Base-by-base conservation (phyloP, 2,329 filamentous ascomycete species). In the Sarocladium strictum region DNA sequence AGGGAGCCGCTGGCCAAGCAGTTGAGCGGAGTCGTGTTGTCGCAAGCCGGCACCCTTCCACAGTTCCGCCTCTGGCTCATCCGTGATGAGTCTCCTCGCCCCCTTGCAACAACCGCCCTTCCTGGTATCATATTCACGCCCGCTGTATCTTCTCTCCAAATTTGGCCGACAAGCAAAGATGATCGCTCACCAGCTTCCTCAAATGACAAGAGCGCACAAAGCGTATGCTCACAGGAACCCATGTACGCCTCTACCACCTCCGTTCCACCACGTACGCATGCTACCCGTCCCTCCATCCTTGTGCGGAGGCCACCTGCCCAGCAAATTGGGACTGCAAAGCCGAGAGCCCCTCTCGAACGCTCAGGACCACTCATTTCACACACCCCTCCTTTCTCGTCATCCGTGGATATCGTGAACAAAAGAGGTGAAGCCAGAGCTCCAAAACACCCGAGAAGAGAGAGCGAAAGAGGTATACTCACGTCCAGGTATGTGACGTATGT, bases 391-490 rank as follows among this genome's bases (percentile, higher is more conserved):
- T 41, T 32, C 47, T 55, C 53, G 41, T 49, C 32, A 51, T 55
- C 53, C 41, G 29, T 38, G 41, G 41, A 50, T 27, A 38, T 55
- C 27, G 26, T 49, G 26, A 41, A 35, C 41, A 32, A 38, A 49
- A 49, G 43, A 11, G 26, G 43, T 32, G 43, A 33, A 26, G 27
- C 26, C 47, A 51, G 29, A 51, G 47, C 27, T 33, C 47, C 47
- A 19, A 17, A 51, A 51, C 47, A 51, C 47, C 40, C 9, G 21
- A 19, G 29, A 19, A 21, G 21, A 43, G 23, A 38, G 49, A 33
- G 15, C 32, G 35, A 41, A 53, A 53, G 33, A 43, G 52, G 52
- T 41, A 53, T 41, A 51, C 47, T 35, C 27, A 35, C 47, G 47
- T 51, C 29, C 15, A 24, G 27, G 3, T n/a, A 33, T 12, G 29